Percentiles rank a stretch among this genome's conserved stretches.
These are phyloP conservation scores for Fusarium circinatum DNA, from an alignment of 2,329 filamentous ascomycete genomes.

Conservation along the genomic window DNA sequence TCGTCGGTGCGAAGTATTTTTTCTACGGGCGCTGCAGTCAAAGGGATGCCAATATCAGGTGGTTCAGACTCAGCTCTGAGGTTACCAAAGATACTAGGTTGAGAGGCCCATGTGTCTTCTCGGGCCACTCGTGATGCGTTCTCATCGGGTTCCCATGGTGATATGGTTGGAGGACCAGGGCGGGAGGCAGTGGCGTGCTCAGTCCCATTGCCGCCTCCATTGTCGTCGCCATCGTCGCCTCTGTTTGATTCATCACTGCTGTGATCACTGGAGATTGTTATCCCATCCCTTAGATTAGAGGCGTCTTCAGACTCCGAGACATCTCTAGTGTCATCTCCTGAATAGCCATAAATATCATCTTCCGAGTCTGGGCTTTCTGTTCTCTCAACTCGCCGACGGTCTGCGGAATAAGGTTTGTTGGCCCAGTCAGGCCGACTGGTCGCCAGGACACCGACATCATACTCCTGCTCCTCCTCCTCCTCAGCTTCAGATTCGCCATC, in stretches of 20 bases:
- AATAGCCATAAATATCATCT: neutral
- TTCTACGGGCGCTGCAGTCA: slow-evolving; percentile 46
- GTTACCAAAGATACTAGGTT: slow-evolving; percentile 36
- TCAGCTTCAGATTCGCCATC: neutral
- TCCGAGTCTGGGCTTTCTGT: neutral
- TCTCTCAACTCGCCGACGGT: no score
- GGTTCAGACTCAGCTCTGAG: slow-evolving; percentile 15
- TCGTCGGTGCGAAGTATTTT: slow-evolving; percentile 48
- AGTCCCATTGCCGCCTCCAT: neutral
- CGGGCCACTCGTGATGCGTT: neutral
- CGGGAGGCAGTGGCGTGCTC: neutral
- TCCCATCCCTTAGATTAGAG: no score
- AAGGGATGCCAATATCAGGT: slow-evolving; percentile 22
- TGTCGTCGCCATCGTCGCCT: neutral
- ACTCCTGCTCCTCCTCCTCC: neutral
- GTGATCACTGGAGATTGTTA: neutral
- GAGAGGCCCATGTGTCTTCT: slow-evolving; percentile 37
- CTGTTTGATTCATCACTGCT: neutral
- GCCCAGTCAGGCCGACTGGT: neutral
- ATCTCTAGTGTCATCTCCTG: neutral
- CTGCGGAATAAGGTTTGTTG: neutral
- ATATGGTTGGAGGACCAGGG: neutral
- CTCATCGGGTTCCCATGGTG: neutral
- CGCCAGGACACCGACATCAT: slow-evolving; percentile 9
- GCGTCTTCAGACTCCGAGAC: neutral